Conservation (phyloP, 352 stramenopile species). For the Globisporangium abappressorium region DNA sequence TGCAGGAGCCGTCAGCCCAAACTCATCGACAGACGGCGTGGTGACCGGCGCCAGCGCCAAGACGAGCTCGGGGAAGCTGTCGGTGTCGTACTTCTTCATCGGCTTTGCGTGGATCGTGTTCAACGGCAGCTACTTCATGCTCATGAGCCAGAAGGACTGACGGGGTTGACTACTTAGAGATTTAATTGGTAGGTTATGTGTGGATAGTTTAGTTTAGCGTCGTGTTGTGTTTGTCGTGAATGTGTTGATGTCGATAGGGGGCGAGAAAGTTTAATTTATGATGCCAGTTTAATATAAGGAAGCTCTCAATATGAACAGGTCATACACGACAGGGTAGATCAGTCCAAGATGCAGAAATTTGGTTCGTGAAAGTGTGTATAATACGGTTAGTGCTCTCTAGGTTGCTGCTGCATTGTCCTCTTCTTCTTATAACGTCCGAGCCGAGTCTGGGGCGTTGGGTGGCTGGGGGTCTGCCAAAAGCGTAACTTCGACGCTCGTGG, state of each 20-base stretch:
- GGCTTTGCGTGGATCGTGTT: constrained; percentile 23
- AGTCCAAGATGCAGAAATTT: neutral
- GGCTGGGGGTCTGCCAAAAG: neutral
- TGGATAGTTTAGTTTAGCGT: constrained; percentile 4
- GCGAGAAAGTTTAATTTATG: constrained; percentile 13
- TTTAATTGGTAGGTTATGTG: neutral
- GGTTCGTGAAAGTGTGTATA: neutral
- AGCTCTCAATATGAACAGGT: neutral
- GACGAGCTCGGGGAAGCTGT: constrained; percentile 7
- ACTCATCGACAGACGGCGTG: neutral
- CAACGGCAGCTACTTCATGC: constrained; percentile 25
- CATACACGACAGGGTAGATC: neutral
- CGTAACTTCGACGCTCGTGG: neutral
- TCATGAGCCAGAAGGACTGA: constrained; percentile 20
- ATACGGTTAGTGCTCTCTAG: neutral
- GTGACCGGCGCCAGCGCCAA: neutral
- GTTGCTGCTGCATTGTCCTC: neutral
- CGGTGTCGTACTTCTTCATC: constrained; percentile 21
- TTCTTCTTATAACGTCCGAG: constrained; percentile 7
- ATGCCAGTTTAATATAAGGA: constrained; percentile 6
- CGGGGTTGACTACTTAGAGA: neutral
- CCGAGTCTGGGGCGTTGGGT: neutral
- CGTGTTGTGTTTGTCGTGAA: neutral
- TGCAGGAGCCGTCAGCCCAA: neutral
- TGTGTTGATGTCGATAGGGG: neutral